Evolutionary conservation across 441 rosid genomes (phyloP).

Genomic region (Arabidopsis lyrata): DNA sequence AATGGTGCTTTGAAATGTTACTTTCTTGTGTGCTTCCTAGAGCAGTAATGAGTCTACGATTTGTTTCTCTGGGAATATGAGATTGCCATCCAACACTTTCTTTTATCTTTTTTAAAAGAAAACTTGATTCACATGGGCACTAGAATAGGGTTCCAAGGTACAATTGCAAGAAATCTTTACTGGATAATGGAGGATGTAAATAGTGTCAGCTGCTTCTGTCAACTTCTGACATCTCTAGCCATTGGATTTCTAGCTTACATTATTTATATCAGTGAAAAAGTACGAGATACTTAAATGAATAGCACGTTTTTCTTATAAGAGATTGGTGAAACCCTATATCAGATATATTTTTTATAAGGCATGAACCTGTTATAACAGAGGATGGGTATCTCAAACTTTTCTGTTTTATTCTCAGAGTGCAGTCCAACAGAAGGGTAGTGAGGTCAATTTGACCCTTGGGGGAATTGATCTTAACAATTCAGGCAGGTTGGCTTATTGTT

Average conservation of each 20-base stretch:
- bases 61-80: conserved; percentile 7
- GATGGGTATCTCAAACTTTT: conserved; percentile 35
- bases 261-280: not conserved
- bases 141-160: conserved; percentile 27
- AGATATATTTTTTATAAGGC: not conserved
- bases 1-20: conserved; percentile 16
- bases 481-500: conserved; percentile 98
- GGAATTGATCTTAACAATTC: conserved; percentile 99
- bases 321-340: not conserved
- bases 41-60: not conserved
- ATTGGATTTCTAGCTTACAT: conserved; percentile 7
- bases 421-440: conserved; percentile 82
- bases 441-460: conserved; percentile 96
- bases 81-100: conserved; percentile 11
- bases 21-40: conserved; percentile 22
- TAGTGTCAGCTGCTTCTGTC: conserved; percentile 1
- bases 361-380: conserved; percentile 8
- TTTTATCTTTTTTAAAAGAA: not conserved
- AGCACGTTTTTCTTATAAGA: not conserved
- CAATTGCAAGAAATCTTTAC: not conserved
- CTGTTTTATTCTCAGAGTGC: conserved; percentile 69
- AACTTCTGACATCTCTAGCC: not conserved
- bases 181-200: conserved; percentile 5
- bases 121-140: conserved; percentile 17
- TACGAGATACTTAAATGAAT: not conserved